Evolutionary conservation across 441 rosid genomes (phyloP).

Genomic region (Populus hybrid): DNA sequence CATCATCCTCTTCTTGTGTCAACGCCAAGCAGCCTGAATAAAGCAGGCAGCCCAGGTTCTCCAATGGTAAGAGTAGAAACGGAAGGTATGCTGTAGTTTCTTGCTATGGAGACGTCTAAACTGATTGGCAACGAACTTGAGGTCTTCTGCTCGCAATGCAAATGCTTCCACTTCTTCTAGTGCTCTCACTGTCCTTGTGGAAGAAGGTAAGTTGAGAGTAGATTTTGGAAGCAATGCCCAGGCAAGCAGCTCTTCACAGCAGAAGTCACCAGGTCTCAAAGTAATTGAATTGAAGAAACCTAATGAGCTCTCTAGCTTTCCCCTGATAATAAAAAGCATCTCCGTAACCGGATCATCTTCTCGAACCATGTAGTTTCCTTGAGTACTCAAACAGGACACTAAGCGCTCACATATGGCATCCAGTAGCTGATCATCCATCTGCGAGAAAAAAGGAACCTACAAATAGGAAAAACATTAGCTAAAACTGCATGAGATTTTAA

Average conservation of each 20-base stretch:
- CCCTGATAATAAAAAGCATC: slow-evolving; percentile 86
- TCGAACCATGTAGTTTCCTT: slow-evolving; percentile 81
- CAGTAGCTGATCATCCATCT: slow-evolving; percentile 88
- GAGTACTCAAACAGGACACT: slow-evolving; percentile 70
- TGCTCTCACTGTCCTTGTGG: slow-evolving; percentile 78
- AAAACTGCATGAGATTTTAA: background rate
- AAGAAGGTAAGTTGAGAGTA: slow-evolving; percentile 65
- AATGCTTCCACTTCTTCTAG: slow-evolving; percentile 87
- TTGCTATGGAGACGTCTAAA: slow-evolving; percentile 88
- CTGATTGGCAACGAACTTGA: slow-evolving; percentile 85
- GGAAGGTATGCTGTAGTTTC: slow-evolving; percentile 87
- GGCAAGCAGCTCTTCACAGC: slow-evolving; percentile 87
- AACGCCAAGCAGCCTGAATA: slow-evolving; percentile 79
- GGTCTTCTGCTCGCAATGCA: slow-evolving; percentile 76
- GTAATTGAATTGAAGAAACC: slow-evolving; percentile 86
- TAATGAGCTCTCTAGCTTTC: slow-evolving; percentile 74
- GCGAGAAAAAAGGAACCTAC: slow-evolving; percentile 87
- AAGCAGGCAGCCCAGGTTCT: slow-evolving; percentile 95
- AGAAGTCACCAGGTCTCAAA: slow-evolving; percentile 76
- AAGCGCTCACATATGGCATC: slow-evolving; percentile 92
- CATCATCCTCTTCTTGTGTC: slow-evolving; percentile 51
- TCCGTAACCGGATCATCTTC: slow-evolving; percentile 91
- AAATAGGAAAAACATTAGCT: slow-evolving; percentile 1
- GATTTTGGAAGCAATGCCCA: slow-evolving; percentile 89
- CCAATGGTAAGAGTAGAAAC: slow-evolving; percentile 86